Conservation (phyloP, 1,139 yeast genomes). For the Sugiyamaella grinbergsii region DNA sequence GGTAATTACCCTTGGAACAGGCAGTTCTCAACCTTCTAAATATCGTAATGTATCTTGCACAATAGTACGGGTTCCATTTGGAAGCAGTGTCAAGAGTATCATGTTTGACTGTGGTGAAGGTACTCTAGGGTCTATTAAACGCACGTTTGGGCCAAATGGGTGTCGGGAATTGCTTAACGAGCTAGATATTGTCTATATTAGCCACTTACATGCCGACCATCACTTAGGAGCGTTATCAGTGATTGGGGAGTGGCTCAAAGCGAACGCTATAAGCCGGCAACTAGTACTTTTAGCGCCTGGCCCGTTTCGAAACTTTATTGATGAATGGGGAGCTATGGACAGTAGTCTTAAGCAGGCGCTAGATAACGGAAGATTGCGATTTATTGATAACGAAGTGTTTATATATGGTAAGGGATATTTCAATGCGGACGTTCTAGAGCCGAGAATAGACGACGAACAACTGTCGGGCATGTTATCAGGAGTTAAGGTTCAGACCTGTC, state of each 20-base stretch:
- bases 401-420: constrained; percentile 39
- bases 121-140: constrained; percentile 69
- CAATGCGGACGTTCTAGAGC: not conserved
- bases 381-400: constrained; percentile 71
- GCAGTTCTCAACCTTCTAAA: constrained; percentile 86
- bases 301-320: constrained; percentile 66
- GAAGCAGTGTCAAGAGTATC: constrained; percentile 26
- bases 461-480: not conserved
- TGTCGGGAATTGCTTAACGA: constrained; percentile 53
- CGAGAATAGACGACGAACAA: constrained; percentile 1
- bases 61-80: constrained; percentile 63
- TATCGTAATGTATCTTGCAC: constrained; percentile 84
- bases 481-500: constrained; percentile 49
- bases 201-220: constrained; percentile 97
- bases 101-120: constrained; percentile 94
- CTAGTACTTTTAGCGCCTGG: constrained; percentile 70
- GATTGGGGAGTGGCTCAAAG: constrained; percentile 65
- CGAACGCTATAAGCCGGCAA: constrained; percentile 36
- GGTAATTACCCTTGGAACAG: constrained; percentile 84
- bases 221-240: constrained; percentile 81
- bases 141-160: constrained; percentile 59
- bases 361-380: constrained; percentile 50
- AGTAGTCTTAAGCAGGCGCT: constrained; percentile 36
- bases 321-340: constrained; percentile 71
- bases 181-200: constrained; percentile 64